Evolutionary conservation across 352 stramenopile species (phyloP).

Genomic region (Globisporangium mamillatum): DNA sequence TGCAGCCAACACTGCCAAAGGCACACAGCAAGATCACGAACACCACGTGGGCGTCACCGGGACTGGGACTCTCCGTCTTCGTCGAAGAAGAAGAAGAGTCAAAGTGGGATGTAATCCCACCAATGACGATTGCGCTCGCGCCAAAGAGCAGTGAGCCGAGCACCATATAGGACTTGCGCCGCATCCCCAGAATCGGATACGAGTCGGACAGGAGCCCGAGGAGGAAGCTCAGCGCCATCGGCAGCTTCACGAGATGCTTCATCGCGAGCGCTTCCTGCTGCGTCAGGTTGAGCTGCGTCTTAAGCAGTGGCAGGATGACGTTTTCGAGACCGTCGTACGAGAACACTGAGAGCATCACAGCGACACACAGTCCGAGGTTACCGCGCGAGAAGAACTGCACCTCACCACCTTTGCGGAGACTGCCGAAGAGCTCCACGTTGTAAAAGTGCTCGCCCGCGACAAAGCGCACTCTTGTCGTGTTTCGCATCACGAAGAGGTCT

Average conservation of each 20-base stretch:
- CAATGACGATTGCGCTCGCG: conserved; percentile 17
- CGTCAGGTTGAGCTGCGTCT: conserved; percentile 17
- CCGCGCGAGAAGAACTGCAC: conserved; percentile 31
- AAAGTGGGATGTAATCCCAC: conserved; percentile 12
- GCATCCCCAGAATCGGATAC: conserved; percentile 28
- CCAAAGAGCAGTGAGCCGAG: conserved; percentile 27
- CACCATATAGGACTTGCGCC: conserved; percentile 37
- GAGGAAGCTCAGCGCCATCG: conserved; percentile 33
- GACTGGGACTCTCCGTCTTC: background rate
- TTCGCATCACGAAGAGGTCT: conserved; percentile 6
- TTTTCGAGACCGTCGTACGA: conserved; percentile 22
- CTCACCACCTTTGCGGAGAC: conserved; percentile 25
- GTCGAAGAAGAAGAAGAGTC: background rate
- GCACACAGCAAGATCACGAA: conserved; percentile 22
- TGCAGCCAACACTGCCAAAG: conserved; percentile 26
- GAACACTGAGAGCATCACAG: conserved; percentile 23
- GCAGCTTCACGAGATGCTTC: conserved; percentile 30
- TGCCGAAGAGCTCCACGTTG: conserved; percentile 38
- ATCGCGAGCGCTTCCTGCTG: conserved; percentile 21
- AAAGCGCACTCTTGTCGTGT: conserved; percentile 32
- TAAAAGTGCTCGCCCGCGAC: conserved; percentile 66
- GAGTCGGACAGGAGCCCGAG: conserved; percentile 33
- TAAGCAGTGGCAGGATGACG: conserved; percentile 19
- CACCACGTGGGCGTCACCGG: conserved; percentile 9
- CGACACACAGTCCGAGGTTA: conserved; percentile 21